Evolutionary conservation across 1,284 basidiomycete genomes (phyloP), one percentile per base, ranked within the genome.

Genomic region (Malassezia japonica): DNA sequence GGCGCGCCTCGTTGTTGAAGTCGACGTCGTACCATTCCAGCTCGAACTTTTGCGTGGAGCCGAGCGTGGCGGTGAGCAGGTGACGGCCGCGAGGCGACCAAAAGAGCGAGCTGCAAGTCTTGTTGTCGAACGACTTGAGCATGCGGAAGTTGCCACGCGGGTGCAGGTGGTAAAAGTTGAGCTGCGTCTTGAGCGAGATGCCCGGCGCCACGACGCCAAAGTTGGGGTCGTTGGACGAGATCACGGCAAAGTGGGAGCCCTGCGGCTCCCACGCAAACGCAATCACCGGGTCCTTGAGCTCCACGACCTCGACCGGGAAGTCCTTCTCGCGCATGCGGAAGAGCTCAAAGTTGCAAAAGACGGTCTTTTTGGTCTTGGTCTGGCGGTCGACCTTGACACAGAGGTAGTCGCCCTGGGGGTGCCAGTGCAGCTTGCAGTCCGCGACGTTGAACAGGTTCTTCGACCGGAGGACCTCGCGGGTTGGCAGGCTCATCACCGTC

Each of bases 301-400:
- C 92, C 54, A 98, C 84, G 41, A 96, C 91, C 75, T 99, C 92
- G 39, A 99, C 91, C 1, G 94, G 94, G 75, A 83, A 90, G 75
- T 96, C 88, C 76, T 96, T 98, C 76, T 99, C 94, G 52, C 94
- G 83, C 55, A 96, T 83, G 52, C 91, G 83, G 81, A 98, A 98
- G 59, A 99, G 85, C 76, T 99, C 94, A 58, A 99, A 79, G 76
- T 98, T 99, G 77, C 91, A 94, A 78, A 91, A 98, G 48, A 88
- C 90, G 10, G 90, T 91, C 78, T 98, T 98, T 77, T 96, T 96
- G 18, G 90, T 94, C 79, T 98, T 98, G 38, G 92, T 96, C 75
- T 96, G 91, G 54, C 94, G 86, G 76, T 99, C 94, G 52, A 99
- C 94, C 77, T 95, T 96, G 76, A 98, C 94, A 69, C 94, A 98